Evolutionary conservation across 495 filamentous ascomycete genomes (phyloP), one percentile per base, ranked within the genome.

Genomic region (Penicillium paradoxum): DNA sequence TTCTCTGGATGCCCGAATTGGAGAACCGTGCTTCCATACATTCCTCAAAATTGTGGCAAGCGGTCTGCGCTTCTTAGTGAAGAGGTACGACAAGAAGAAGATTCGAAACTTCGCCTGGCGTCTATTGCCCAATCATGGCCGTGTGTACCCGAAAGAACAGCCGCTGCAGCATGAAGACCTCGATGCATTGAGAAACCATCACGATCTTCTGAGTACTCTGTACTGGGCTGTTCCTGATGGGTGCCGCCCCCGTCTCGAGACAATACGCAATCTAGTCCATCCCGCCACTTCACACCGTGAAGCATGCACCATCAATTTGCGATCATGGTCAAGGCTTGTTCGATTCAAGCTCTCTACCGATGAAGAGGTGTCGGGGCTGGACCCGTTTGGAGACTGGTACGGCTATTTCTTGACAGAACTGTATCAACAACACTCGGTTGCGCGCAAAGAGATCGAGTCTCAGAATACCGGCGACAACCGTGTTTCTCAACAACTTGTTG

Each of bases 21-120:
- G 84, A 24, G 93, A 98, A 59, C 79, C 81, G n/a, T 89, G 89
- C 53, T 98, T 98, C 57, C 88, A 95, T 65, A 85, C 96, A n/a
- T 83, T 96, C 49, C 76, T 97, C 38, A 98, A 98, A 62, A 82
- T 89, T 18, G 70, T 96, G 38, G 90, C 80, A 14, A 67, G 83
- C 54, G 84, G 84, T 9, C 76, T 97, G 27, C 79, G 79, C 27
- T 78, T 80, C 11, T 70, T 95, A 51, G 70, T 70, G 17, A 63
- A 76, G 34, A 54, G 73, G 2, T 83, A 85, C 60, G 71, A 84
- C 21, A 74, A 76, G 34, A 96, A 88, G 54, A 88, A 86, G 60
- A 82, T 95, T 49, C 79, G 80, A 18, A 88, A 90, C 53, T 73
- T 96, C 18, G 78, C 89, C 4, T 86, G 85, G 60, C 83, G 92